Base-by-base conservation (phyloP, 208 protist species). In the Plasmodiophora brassicae region DNA sequence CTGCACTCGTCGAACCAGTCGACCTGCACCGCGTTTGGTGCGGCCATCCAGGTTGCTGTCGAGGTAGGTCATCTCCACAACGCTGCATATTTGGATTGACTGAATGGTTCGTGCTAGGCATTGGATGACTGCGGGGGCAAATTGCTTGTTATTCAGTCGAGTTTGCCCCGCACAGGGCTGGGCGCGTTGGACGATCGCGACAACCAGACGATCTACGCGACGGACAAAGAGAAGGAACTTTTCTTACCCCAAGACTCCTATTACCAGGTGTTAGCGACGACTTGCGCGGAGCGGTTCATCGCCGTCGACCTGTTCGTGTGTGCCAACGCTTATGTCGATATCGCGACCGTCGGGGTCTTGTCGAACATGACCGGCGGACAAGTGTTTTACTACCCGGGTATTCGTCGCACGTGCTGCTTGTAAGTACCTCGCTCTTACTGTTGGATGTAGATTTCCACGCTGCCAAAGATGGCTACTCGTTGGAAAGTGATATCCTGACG, bases 231-330 rank as follows among this genome's bases (percentile, higher is more conserved):
- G 83, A 57, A 72, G 20, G 72, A 57, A 1, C 35, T 88, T 1
- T 53, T 87, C 35, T 39, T 43, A 28, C 78, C 87, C 1, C 43
- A 38, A 65, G 87, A 60, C 35, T 35, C 71, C 50, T 32, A 54
- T 35, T 89, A 43, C 36, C 54, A 89, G 32, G 32, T 35, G 45
- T n/a, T 54, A 32, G 50, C 50, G 20, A 53, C 46, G 5, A 53
- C 45, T 14, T 86, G 84, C 43, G 84, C 50, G 36, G 84, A 86
- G 25, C 45, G 84, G 1, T 71, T 28, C 36, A 86, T 89, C 22
- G 25, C 85, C 38, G 87, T 89, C 1, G 87, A 89, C 86, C 43
- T 89, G 28, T 89, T 90, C 45, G 89, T 71, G 38, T 90, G 87
- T 57, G 28, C 88, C 1, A 53, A 65, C 57, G 14, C 41, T 1